Percentiles rank a stretch among this genome's conserved stretches.
Evolutionary conservation across 2,329 filamentous ascomycete species (phyloP).

Genomic region (Aspergillus niger): DNA sequence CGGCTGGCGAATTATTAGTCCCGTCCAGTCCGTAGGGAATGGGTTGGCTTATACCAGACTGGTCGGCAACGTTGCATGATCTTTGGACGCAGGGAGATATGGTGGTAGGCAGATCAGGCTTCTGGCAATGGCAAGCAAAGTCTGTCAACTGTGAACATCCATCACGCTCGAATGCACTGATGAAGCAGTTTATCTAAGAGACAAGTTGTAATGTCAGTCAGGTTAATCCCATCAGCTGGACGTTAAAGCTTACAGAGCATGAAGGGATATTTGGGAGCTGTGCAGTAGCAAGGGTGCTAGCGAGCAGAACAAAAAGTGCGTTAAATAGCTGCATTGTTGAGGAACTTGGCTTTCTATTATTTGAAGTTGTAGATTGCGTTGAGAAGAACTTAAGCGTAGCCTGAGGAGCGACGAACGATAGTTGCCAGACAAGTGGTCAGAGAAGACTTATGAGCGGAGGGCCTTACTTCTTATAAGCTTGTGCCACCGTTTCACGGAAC

Average conservation of each 20-base stretch:
- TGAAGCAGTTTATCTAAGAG: constrained; percentile 51
- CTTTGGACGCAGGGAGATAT: constrained; percentile 52
- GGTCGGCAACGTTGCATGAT: constrained; percentile 43
- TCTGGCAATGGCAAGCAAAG: constrained; percentile 54
- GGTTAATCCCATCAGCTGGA: not conserved
- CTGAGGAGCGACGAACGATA: not conserved
- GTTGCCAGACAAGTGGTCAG: not conserved
- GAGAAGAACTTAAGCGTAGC: not conserved
- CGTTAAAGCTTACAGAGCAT: constrained; percentile 46
- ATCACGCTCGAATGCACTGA: constrained; percentile 43
- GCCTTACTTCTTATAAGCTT: not conserved
- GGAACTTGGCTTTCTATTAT: not conserved
- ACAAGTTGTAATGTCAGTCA: not conserved
- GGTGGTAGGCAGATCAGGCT: constrained; percentile 43
- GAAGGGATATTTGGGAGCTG: constrained; percentile 49
- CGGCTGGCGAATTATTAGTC: constrained; percentile 28
- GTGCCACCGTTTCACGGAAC: not conserved
- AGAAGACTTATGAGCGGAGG: too few relatives aligned
- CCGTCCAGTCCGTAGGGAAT: not conserved
- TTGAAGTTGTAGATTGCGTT: too few relatives aligned
- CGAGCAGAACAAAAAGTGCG: constrained; percentile 40
- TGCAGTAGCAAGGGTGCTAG: constrained; percentile 48
- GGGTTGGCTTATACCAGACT: constrained; percentile 34
- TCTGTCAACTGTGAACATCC: constrained; percentile 51
- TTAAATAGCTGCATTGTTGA: constrained; percentile 39